phyloP scores from a whole-genome alignment of 768 basidiomycete genomes.

The Astraeus odoratus region DNA sequence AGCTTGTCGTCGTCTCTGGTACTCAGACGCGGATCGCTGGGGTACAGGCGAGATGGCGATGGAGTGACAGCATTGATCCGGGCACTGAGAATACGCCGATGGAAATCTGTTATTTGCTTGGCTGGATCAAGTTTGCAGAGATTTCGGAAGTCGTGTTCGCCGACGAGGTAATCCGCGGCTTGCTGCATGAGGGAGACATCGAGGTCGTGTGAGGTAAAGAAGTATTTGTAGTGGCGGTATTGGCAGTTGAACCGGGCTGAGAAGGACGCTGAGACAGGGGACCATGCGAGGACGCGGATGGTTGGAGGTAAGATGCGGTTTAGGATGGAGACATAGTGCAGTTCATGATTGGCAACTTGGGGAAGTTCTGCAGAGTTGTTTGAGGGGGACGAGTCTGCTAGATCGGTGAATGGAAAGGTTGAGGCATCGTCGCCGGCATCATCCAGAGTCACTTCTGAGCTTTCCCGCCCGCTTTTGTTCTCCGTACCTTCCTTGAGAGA shows the following conservation, averaged over 20 bases:
- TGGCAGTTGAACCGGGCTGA: conserved; percentile 86
- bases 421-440: conserved; percentile 1
- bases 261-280: conserved; percentile 71
- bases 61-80: conserved; percentile 43
- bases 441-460: background rate
- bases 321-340: conserved; percentile 71
- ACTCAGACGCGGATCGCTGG: conserved; percentile 11
- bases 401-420: conserved; percentile 25
- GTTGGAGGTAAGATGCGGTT: conserved; percentile 86
- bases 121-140: conserved; percentile 88
- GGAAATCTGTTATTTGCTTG: conserved; percentile 84
- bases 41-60: background rate
- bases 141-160: conserved; percentile 94
- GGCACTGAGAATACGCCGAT: conserved; percentile 59
- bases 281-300: conserved; percentile 91
- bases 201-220: conserved; percentile 68
- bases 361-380: conserved; percentile 22
- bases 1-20: conserved; percentile 18
- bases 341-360: conserved; percentile 38
- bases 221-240: conserved; percentile 95
- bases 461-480: background rate
- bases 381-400: conserved; percentile 33
- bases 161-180: conserved; percentile 65
- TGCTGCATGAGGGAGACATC: conserved; percentile 70
- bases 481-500: background rate